These are phyloP conservation scores for Cercospora sesami DNA, from an alignment of 2,329 filamentous ascomycete genomes.

Conservation along the genomic window DNA sequence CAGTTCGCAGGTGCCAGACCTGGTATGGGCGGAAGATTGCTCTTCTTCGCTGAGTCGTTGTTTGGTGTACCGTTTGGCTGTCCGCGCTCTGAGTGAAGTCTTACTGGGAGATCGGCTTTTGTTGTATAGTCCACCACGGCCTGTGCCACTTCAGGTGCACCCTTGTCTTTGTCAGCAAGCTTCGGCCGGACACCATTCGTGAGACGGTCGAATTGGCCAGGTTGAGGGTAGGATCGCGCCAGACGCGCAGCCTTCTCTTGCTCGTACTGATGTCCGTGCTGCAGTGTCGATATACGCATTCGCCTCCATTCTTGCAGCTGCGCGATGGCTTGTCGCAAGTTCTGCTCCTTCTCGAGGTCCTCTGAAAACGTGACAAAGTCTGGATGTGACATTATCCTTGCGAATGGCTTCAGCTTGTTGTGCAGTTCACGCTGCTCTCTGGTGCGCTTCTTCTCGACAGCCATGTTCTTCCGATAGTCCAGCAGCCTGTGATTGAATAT, in stretches of 20 bases:
- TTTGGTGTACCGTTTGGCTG: slow-evolving; percentile 36
- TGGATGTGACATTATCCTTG: slow-evolving; percentile 89
- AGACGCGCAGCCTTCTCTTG: slow-evolving; percentile 76
- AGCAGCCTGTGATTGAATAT: slow-evolving; percentile 93
- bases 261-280: slow-evolving; percentile 89
- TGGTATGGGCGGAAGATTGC: slow-evolving; percentile 36
- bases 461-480: slow-evolving; percentile 88
- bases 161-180: slow-evolving; percentile 24
- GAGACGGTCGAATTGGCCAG: slow-evolving; percentile 36
- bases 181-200: slow-evolving; percentile 33
- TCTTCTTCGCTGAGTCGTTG: slow-evolving; percentile 26
- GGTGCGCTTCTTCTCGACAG: slow-evolving; percentile 87
- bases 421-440: slow-evolving; percentile 92
- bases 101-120: slow-evolving; percentile 35
- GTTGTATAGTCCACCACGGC: slow-evolving; percentile 39
- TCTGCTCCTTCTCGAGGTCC: slow-evolving; percentile 85
- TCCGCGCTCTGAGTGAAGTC: slow-evolving; percentile 24
- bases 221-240: slow-evolving; percentile 54
- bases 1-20: slow-evolving; percentile 66
- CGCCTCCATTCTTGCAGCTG: slow-evolving; percentile 94
- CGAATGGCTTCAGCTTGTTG: slow-evolving; percentile 93
- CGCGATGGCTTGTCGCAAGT: slow-evolving; percentile 81
- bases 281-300: slow-evolving; percentile 79
- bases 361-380: slow-evolving; percentile 87
- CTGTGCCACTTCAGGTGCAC: slow-evolving; percentile 31